Evolutionary conservation across 176 grass and related monocot species (phyloP), one percentile per base, ranked within the genome.

Genomic region (Avena eriantha): DNA sequence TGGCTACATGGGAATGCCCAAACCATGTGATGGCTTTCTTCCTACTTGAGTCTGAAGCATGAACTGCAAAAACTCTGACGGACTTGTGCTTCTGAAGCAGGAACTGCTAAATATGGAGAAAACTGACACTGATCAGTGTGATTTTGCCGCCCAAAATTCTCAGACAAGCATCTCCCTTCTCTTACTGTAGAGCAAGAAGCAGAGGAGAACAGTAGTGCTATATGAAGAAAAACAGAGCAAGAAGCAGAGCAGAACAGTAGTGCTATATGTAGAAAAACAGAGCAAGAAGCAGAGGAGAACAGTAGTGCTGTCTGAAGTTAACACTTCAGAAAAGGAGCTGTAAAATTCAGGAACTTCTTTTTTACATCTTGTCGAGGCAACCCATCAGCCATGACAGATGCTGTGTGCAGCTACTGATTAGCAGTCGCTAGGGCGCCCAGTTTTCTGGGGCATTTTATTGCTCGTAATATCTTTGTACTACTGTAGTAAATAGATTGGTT

Each of bases 401-500:
- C 39, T 41, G 39, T 8, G 39, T 41, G 12, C 72, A 59, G 48
- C 48, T 53, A 78, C 53, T 61, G 55, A 43, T 86, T 55, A 90
- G 77, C 36, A 50, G 16, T 29, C 24, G 50, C 72, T 82, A 51
- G 3, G 18, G 69, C 35, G 79, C 64, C 88, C 84, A 7, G 54
- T 64, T 79, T 87, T 83, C 13, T 15, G 3, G 80, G 89, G 65
- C 80, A 18, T 23, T 83, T 90, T 90, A 83, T 86, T 86, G 23
- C 41, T 65, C 22, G 48, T 47, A 47, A 86, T 79, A 47, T 10
- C 45, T 64, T 60, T 70, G 24, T 87, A 59, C 29, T 29, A 29
- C 29, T 29, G 55, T 80, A 72, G 45, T 47, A 47, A 47, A 47
- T 47, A 47, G 7, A 17, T 64, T 81, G 2, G 61, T 48, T 89